A percentile compares a stretch with the other conserved stretches of the same genome.
Evolutionary conservation across 176 grass and related monocot genomes (phyloP).

Genomic region (Triticum aestivum): IWGSC_CS_RefSeq_v2.1 NC_057796.1:213993289-213993788

Average conservation of each 20-base stretch:
- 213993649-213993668: no score
- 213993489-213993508: slow-evolving; percentile 18
- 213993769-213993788: no score
- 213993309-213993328: neutral
- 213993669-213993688: no score
- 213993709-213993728: no score
- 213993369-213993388: neutral
- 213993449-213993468: neutral
- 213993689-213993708: no score
- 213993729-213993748: no score
- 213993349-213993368: neutral
- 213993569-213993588: neutral
- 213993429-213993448: neutral
- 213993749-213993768: no score
- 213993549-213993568: slow-evolving; percentile 7
- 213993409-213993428: neutral
- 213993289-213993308: neutral
- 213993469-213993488: neutral
- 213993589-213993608: neutral
- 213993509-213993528: slow-evolving; percentile 14
- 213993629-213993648: no score
- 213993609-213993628: neutral
- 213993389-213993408: neutral
- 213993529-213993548: neutral
- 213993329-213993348: slow-evolving; percentile 29